phyloP scores from a whole-genome alignment of 257 asterid genomes.

The Nicotiana tomentosiformis region DNA sequence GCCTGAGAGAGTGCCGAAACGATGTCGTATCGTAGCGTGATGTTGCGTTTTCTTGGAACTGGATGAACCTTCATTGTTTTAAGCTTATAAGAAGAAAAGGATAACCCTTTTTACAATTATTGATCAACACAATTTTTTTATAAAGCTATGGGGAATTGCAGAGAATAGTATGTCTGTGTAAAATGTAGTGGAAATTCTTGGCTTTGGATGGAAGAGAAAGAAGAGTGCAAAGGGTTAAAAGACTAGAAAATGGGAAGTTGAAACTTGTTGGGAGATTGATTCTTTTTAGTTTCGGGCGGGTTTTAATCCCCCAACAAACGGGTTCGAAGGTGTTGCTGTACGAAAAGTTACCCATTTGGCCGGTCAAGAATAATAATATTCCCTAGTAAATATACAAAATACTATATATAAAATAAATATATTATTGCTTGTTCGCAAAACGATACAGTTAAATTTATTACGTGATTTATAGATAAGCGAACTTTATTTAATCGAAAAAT shows the following conservation, averaged over 20 bases:
- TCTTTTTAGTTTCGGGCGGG: neutral
- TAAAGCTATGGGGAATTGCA: neutral
- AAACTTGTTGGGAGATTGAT: neutral
- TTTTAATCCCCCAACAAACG: neutral
- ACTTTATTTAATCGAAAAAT: too few relatives aligned
- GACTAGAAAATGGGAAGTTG: neutral
- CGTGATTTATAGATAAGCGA: too few relatives aligned
- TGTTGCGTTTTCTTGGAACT: constrained; percentile 35
- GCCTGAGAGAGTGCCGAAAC: constrained; percentile 40
- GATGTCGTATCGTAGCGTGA: constrained; percentile 46
- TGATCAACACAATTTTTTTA: neutral
- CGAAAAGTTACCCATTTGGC: too few relatives aligned
- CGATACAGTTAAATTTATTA: too few relatives aligned
- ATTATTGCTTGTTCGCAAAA: too few relatives aligned
- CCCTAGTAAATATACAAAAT: too few relatives aligned
- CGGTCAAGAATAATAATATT: too few relatives aligned
- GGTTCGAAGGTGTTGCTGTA: too few relatives aligned
- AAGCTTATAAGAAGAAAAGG: neutral
- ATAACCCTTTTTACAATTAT: neutral
- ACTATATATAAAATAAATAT: too few relatives aligned
- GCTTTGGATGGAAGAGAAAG: constrained; percentile 3
- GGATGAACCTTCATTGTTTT: constrained; percentile 72
- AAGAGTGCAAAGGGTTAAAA: neutral
- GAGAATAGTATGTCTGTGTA: neutral
- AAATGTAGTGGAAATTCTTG: neutral